Evolutionary conservation across 306 rosid species (phyloP).

Genomic region (Pyrus pyrifolia): DNA sequence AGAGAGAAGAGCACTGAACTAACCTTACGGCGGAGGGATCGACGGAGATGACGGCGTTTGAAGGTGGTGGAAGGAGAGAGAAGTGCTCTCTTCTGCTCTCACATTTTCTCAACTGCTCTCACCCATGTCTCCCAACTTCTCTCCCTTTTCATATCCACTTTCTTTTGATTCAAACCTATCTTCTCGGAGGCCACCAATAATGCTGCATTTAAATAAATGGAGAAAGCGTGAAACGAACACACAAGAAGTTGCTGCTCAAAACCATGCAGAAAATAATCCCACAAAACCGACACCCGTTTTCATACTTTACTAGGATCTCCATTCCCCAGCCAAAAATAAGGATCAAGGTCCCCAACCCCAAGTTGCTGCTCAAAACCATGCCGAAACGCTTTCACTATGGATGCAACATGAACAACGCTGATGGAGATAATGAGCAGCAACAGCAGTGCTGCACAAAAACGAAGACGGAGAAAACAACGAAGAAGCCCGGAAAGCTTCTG

Average conservation of each 20-base stretch:
- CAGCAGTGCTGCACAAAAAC: background rate
- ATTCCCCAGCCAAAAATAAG: conserved; percentile 21
- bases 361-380: conserved; percentile 22
- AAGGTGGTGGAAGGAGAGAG: too few relatives aligned
- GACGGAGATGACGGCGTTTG: too few relatives aligned
- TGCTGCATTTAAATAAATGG: background rate
- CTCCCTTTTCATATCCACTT: background rate
- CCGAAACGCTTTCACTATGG: conserved; percentile 12
- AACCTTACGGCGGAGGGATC: too few relatives aligned
- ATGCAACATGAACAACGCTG: background rate
- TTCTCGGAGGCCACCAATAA: background rate
- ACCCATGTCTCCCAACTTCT: background rate
- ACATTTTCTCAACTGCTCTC: too few relatives aligned
- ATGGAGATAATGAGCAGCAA: background rate
- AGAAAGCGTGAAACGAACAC: background rate
- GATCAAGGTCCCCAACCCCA: conserved; percentile 24
- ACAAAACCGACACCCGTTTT: background rate
- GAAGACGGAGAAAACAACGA: background rate
- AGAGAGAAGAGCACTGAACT: too few relatives aligned
- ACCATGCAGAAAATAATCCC: background rate
- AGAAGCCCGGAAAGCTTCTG: background rate
- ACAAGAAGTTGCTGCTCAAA: too few relatives aligned
- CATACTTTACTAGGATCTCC: conserved; percentile 12
- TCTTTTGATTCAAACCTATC: background rate
- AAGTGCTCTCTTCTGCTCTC: too few relatives aligned